These are phyloP conservation scores for Flueggea neowawraea DNA, from an alignment of 441 rosid species.

Conservation along the genomic window DNA sequence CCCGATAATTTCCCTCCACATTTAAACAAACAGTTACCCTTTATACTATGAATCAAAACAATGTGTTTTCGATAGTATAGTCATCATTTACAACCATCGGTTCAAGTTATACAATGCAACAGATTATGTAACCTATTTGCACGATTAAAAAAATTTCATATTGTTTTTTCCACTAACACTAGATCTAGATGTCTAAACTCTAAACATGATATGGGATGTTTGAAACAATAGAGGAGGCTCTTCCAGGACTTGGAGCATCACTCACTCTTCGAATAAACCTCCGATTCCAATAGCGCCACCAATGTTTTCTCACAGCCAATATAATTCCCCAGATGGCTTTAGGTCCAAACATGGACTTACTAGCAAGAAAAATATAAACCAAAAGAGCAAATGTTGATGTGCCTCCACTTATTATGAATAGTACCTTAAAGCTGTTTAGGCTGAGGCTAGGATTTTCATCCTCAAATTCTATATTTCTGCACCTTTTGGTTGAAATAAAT, in stretches of 20 bases:
- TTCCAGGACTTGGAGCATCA: neutral
- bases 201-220: neutral
- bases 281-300: neutral
- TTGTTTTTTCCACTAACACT: too few species aligned
- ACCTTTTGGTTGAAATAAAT: constrained; percentile 2
- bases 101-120: too few species aligned
- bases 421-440: constrained; percentile 5
- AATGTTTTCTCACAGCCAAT: neutral
- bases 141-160: too few species aligned
- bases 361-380: neutral
- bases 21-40: too few species aligned
- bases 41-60: too few species aligned
- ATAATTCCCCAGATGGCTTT: constrained; percentile 2
- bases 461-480: neutral
- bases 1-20: too few species aligned
- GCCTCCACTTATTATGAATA: constrained; percentile 6
- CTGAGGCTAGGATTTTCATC: constrained; percentile 12
- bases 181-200: too few species aligned
- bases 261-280: constrained; percentile 2
- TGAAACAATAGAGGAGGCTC: neutral
- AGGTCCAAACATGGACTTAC: neutral
- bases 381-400: constrained; percentile 17
- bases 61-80: too few species aligned
- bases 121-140: too few species aligned
- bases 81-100: too few species aligned